These are phyloP conservation scores for Drechslerella dactyloides DNA, from an alignment of 2,329 filamentous ascomycete species.

Conservation along the genomic window DNA sequence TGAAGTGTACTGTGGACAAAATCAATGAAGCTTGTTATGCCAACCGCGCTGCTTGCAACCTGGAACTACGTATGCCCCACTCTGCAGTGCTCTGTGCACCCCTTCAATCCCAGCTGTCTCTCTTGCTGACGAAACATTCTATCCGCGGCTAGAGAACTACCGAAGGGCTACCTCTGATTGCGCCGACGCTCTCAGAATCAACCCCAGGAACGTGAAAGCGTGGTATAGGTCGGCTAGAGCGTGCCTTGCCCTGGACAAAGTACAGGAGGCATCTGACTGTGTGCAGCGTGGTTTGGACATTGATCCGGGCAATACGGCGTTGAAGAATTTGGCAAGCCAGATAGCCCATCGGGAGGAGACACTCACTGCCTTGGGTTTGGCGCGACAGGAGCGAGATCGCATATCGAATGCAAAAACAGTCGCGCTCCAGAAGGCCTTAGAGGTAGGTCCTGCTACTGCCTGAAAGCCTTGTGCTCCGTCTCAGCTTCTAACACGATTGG, in stretches of 20 bases:
- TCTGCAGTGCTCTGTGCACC: neutral
- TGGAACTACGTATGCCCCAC: constrained; percentile 73
- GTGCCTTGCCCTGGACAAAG: constrained; percentile 76
- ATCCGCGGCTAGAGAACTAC: constrained; percentile 71
- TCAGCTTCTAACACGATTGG: constrained; percentile 56
- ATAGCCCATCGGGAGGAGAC: constrained; percentile 67
- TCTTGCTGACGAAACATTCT: constrained; percentile 30
- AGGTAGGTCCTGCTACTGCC: constrained; percentile 64
- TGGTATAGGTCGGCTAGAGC: constrained; percentile 84
- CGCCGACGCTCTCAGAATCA: constrained; percentile 76
- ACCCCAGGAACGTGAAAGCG: constrained; percentile 83
- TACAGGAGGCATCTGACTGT: constrained; percentile 80
- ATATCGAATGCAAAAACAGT: constrained; percentile 64
- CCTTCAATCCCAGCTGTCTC: neutral
- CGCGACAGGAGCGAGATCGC: constrained; percentile 62
- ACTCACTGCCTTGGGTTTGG: constrained; percentile 66
- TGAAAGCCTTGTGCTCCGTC: neutral
- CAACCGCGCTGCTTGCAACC: constrained; percentile 88
- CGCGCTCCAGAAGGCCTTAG: constrained; percentile 71
- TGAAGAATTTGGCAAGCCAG: constrained; percentile 69
- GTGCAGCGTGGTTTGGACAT: constrained; percentile 74
- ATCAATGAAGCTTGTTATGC: constrained; percentile 73
- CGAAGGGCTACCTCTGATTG: constrained; percentile 86
- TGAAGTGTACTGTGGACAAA: constrained; percentile 68
- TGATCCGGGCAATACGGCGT: constrained; percentile 72